Percentiles rank a stretch among this genome's conserved stretches.
Evolutionary conservation across 768 basidiomycete genomes (phyloP).

Genomic region (Solioccasus polychromus): DNA sequence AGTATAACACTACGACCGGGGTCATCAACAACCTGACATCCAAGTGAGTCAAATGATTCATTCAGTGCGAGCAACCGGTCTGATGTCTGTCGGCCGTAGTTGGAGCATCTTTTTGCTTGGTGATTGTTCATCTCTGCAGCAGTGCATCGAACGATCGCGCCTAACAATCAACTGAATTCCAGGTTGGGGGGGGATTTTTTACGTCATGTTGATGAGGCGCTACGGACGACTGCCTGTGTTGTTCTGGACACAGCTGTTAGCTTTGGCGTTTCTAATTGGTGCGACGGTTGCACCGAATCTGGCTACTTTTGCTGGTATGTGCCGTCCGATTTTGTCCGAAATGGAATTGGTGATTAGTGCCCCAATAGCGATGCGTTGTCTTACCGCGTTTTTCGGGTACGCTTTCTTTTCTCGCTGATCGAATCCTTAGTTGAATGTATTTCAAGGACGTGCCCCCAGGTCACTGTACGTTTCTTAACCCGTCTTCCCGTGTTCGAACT

Average conservation of each 20-base stretch:
- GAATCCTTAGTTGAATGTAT: neutral
- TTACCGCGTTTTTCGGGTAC: conserved; percentile 32
- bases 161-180: conserved; percentile 4
- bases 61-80: neutral
- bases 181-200: conserved; percentile 32
- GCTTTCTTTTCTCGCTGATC: neutral
- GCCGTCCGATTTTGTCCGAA: neutral
- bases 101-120: conserved; percentile 51
- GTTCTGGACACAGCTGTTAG: conserved; percentile 37
- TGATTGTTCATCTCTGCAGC: conserved; percentile 8
- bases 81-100: conserved; percentile 12
- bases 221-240: conserved; percentile 29
- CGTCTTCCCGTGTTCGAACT: neutral
- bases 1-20: conserved; percentile 44
- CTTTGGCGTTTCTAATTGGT: conserved; percentile 47
- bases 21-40: conserved; percentile 52
- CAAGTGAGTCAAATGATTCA: conserved; percentile 22
- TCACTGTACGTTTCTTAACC: conserved; percentile 32
- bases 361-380: conserved; percentile 30
- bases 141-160: neutral
- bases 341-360: neutral
- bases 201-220: conserved; percentile 30
- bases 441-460: conserved; percentile 49
- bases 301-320: conserved; percentile 43
- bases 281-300: conserved; percentile 51